These are phyloP conservation scores for Phytophthora lateralis DNA, from an alignment of 352 stramenopile species.

Conservation along the genomic window DNA sequence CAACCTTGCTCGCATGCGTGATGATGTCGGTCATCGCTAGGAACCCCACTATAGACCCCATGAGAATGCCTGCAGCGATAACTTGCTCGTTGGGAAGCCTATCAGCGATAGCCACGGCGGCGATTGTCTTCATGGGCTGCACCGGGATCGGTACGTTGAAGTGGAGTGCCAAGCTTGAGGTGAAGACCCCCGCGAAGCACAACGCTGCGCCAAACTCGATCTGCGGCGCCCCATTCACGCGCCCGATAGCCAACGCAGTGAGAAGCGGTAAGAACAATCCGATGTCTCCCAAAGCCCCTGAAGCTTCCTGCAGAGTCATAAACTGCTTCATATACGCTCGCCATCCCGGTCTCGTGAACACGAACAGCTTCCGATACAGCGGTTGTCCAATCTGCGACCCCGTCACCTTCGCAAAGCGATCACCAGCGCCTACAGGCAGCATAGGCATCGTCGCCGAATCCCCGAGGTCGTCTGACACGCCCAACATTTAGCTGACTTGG, in stretches of 20 bases:
- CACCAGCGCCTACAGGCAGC: conserved; percentile 31
- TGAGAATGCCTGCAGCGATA: conserved; percentile 87
- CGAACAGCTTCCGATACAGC: conserved; percentile 55
- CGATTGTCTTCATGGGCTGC: conserved; percentile 96
- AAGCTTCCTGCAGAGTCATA: conserved; percentile 80
- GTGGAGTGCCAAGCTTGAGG: conserved; percentile 79
- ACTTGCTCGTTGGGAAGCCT: conserved; percentile 80
- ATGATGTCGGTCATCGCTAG: conserved; percentile 90
- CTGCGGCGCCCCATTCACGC: conserved; percentile 65
- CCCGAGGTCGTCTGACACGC: conserved; percentile 13
- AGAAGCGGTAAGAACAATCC: conserved; percentile 94
- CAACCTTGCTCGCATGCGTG: conserved; percentile 86
- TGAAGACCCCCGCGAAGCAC: conserved; percentile 93
- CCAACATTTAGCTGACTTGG: conserved; percentile 13
- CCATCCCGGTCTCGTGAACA: conserved; percentile 64
- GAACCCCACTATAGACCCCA: conserved; percentile 65
- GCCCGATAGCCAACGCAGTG: conserved; percentile 86
- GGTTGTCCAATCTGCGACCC: conserved; percentile 54
- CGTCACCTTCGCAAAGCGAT: conserved; percentile 48
- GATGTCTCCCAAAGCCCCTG: conserved; percentile 93
- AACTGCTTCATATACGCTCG: conserved; percentile 65
- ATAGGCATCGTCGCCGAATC: conserved; percentile 32
- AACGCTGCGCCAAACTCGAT: conserved; percentile 91
- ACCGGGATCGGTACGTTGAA: conserved; percentile 95
- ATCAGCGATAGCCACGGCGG: conserved; percentile 89